Evolutionary conservation across 805 yeast genomes (phyloP), one percentile per base, ranked within the genome.

Genomic region (Jamesozyma gamospora): DNA sequence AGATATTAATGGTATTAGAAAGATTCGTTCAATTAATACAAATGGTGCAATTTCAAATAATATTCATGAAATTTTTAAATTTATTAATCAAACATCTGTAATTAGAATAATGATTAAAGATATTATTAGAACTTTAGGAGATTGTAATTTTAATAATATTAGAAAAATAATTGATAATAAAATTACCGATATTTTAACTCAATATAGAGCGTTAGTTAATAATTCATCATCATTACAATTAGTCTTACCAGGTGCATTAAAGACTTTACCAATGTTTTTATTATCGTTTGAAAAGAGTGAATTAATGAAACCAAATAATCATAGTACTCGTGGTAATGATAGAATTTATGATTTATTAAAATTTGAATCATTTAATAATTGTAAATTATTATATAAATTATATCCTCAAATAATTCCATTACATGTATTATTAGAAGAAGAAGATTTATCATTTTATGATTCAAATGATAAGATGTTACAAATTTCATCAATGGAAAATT

Each of bases 1-100:
- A 0, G 82, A 86, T 35, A 54, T 69, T 2, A 69, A 70, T 35
- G 98, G 98, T 17, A 62, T 69, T 8, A 68, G 96, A 48, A 80
- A 84, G 50, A 90, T 92, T 13, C 72, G 98, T 45, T 87, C 87
- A n/a, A 72, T 83, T 36, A 92, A 92, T 54, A 66, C 77, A 41
- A 80, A 82, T n/a, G 75, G 84, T 35, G 83, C 94, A 0, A 88
- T 85, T 13, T 76, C 92, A 2, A 82, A 79, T 44, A 71, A 84
- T 40, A 63, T 82, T 32, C 72, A 72, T 36, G 87, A 82, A 41
- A 79, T 86, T 6, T 84, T 84, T 62, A 74, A 77, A 39, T 84
- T 80, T 58, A 79, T 82, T 10, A 95, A 87, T 53, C 85, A 83
- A 52, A 88, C 82, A 48, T 71, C 79, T 0, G 63, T 77, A 1